These are phyloP conservation scores for Shiraia sp. DNA, from an alignment of 2,329 filamentous ascomycete genomes.

Conservation along the genomic window DNA sequence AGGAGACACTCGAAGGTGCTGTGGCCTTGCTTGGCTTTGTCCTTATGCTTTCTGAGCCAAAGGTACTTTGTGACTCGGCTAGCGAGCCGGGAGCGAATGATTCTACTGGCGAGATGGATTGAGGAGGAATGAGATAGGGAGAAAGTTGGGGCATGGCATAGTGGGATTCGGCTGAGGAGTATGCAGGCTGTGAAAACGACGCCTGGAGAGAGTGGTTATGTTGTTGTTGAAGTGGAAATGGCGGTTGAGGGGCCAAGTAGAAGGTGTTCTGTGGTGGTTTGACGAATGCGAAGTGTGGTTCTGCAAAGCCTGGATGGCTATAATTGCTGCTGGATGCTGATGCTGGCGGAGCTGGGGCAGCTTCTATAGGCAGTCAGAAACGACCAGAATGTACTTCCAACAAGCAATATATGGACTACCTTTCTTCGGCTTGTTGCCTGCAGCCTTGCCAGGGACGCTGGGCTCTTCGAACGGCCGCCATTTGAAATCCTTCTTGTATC, in stretches of 20 bases:
- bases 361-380: conserved; percentile 16
- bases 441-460: conserved; percentile 53
- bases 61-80: conserved; percentile 43
- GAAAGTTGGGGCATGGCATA: conserved; percentile 21
- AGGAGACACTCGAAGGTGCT: conserved; percentile 43
- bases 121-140: conserved; percentile 28
- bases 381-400: too few species aligned
- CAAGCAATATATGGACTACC: too few species aligned
- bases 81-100: conserved; percentile 40
- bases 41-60: conserved; percentile 39
- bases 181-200: conserved; percentile 16
- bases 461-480: conserved; percentile 72
- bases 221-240: conserved; percentile 13
- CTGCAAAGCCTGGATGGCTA: not conserved
- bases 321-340: conserved; percentile 7
- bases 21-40: conserved; percentile 29
- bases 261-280: conserved; percentile 11
- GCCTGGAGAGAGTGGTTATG: conserved; percentile 12
- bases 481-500: conserved; percentile 77
- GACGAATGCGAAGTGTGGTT: conserved; percentile 11
- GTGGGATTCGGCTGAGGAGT: conserved; percentile 7
- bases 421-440: conserved; percentile 51
- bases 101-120: conserved; percentile 34
- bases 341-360: conserved; percentile 7
- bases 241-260: conserved; percentile 14